These are phyloP conservation scores for Barbatosphaeria neglecta DNA, from an alignment of 495 filamentous ascomycete genomes.

Conservation along the genomic window DNA sequence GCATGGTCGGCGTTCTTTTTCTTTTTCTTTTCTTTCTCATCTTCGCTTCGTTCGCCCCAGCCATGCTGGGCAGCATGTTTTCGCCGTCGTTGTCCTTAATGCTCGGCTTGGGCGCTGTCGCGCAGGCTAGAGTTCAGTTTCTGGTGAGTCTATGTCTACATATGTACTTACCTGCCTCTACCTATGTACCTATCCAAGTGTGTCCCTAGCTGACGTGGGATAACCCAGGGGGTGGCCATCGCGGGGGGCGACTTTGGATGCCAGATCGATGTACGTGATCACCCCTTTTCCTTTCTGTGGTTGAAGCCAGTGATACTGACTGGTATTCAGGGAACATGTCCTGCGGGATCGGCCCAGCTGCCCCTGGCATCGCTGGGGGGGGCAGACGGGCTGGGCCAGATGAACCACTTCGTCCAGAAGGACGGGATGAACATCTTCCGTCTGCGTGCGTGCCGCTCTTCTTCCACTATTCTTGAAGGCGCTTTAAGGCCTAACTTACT, in stretches of 20 bases:
- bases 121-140: slow-evolving; percentile 19
- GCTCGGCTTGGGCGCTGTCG: slow-evolving; percentile 9
- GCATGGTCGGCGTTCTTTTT: not conserved
- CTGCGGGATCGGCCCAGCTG: slow-evolving; percentile 16
- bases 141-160: slow-evolving; percentile 21
- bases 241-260: slow-evolving; percentile 42
- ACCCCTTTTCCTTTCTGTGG: not conserved
- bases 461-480: not conserved
- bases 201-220: too few species aligned
- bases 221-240: slow-evolving; percentile 28
- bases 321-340: slow-evolving; percentile 19
- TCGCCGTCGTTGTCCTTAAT: slow-evolving; percentile 8
- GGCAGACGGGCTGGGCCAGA: slow-evolving; percentile 33
- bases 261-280: slow-evolving; percentile 29
- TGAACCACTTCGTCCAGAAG: slow-evolving; percentile 39
- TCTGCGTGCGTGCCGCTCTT: slow-evolving; percentile 19
- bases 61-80: slow-evolving; percentile 12
- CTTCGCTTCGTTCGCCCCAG: not conserved
- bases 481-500: too few species aligned
- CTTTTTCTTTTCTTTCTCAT: not conserved
- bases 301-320: slow-evolving; percentile 4
- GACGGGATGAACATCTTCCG: slow-evolving; percentile 41
- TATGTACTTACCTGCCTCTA: too few species aligned
- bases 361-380: slow-evolving; percentile 17
- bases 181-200: too few species aligned